phyloP scores from a whole-genome alignment of 78 protist species.

The Dictyostelium discoideum region DNA sequence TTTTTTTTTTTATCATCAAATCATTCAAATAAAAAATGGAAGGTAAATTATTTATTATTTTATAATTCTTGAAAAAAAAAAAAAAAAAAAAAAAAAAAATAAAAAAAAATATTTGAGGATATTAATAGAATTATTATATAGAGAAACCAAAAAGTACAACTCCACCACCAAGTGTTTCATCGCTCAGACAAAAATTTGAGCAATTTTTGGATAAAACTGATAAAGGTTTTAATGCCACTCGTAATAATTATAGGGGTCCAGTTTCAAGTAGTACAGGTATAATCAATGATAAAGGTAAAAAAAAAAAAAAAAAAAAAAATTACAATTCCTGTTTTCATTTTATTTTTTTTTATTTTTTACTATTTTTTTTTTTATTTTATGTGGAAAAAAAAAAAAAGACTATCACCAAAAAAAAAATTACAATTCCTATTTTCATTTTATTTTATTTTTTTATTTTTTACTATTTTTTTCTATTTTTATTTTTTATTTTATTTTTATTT shows the following conservation, averaged over 20 bases:
- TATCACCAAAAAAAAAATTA: background rate
- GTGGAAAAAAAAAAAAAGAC: background rate
- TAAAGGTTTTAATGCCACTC: background rate
- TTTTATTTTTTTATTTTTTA: background rate
- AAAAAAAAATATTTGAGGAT: background rate
- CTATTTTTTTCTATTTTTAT: background rate
- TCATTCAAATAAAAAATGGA: background rate
- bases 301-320: background rate
- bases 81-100: background rate
- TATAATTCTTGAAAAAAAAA: background rate
- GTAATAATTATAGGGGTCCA: background rate
- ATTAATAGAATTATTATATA: background rate
- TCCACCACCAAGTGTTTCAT: constrained; percentile 27
- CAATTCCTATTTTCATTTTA: background rate
- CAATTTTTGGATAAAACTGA: constrained; percentile 17
- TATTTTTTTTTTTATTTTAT: too few relatives aligned
- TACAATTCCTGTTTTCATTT: background rate
- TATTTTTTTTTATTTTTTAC: background rate
- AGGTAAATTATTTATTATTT: background rate
- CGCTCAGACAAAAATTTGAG: constrained; percentile 79
- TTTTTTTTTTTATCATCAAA: background rate
- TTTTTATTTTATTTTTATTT: background rate
- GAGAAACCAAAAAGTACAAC: background rate
- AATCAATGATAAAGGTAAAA: background rate
- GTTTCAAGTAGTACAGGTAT: background rate